Evolutionary conservation across 352 stramenopile species (phyloP), one percentile per base, ranked within the genome.

Genomic region (Saprolegnia diclina): DNA sequence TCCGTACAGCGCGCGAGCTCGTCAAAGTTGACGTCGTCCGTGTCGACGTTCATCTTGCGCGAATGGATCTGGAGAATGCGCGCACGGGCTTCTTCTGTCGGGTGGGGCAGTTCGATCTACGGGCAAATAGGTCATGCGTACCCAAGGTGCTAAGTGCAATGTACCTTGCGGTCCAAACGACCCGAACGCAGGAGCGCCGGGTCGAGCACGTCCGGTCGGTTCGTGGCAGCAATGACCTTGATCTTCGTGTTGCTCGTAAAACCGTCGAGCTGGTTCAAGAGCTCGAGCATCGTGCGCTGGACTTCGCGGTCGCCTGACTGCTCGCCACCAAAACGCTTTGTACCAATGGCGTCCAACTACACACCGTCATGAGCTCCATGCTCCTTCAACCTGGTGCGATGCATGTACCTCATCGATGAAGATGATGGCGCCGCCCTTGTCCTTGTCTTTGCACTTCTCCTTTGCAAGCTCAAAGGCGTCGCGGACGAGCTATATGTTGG

Each of bases 231-330:
- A 71, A 99, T 99, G 40, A 98, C 94, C 84, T 99, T 99, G 79
- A 99, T 99, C 76, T 98, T 99, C 57, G 98, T 97, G 77, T 99
- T 98, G 72, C 84, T 97, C 53, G 83, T 97, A 79, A 99, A 99
- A 2, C 97, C 97, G 78, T 99, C 97, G 42, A 99, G 80, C 81
- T 99, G 96, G 79, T 97, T 98, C 44, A 99, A 80, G 53, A 99
- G 85, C 81, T 99, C 97, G 50, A 99, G 80, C 96, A 99, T 99
- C 67, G 97, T 99, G 44, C 97, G 90, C 81, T 99, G 97, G 29
- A 99, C 95, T 80, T 99, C 96, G 45, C 95, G 87, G 75, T 98
- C 95, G 53, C 97, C 90, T 26, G 90, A 98, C 63, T 98, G 91
- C 50, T 98, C 97, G 7, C 98, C 95, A 61, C 97, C 97, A 42